Base-by-base conservation (phyloP, 2,329 filamentous ascomycete genomes). In the Aspergillus ochraceoroseus region DNA sequence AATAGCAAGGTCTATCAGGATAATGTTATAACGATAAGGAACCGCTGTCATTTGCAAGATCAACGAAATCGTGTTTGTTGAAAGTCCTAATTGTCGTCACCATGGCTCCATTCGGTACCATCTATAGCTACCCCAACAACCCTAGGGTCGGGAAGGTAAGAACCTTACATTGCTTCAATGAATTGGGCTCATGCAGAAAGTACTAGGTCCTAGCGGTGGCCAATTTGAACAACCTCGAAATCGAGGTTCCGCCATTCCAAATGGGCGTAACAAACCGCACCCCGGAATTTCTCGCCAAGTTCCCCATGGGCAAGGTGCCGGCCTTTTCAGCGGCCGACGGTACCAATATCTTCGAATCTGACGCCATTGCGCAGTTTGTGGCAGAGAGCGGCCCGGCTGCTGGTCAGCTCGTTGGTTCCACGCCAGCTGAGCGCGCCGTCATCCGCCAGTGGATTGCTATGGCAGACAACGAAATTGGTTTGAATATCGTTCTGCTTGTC, bases 271-370 rank as follows among this genome's bases (percentile, higher is more conserved):
- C 64, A 44, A 75, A 73, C 62, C 54, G 55, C 29, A 62, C 58
- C n/a, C 59, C 67, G 3, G 69, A 70, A 3, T 76, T 68, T 60
- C 56, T 70, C 9, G 44, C 67, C 57, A 75, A 75, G 49, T 76
- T 75, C 58, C 71, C 73, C 7, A 53, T 72, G 26, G 73, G 72
- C 52, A 76, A 75, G 53, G 67, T 75, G 6, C 73, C 73, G 7
- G 65, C 65, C 28, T 67, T 76, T 38, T 69, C 72, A 51, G 62
- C 62, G 22, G 59, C 70, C 13, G 70, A 74, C 48, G 72, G 72
- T 31, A 66, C 73, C 53, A 56, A 47, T 48, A 35, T 76, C 18
- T 52, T 65, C 43, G 73, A 76, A 47, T 63, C 64, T 23, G 62
- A 64, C 23, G 73, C 73, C 36, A 76, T 76, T 51, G 59, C 62